Evolutionary conservation across 495 filamentous ascomycete genomes (phyloP), one percentile per base, ranked within the genome.

Genomic region (Parmelia sp.): DNA sequence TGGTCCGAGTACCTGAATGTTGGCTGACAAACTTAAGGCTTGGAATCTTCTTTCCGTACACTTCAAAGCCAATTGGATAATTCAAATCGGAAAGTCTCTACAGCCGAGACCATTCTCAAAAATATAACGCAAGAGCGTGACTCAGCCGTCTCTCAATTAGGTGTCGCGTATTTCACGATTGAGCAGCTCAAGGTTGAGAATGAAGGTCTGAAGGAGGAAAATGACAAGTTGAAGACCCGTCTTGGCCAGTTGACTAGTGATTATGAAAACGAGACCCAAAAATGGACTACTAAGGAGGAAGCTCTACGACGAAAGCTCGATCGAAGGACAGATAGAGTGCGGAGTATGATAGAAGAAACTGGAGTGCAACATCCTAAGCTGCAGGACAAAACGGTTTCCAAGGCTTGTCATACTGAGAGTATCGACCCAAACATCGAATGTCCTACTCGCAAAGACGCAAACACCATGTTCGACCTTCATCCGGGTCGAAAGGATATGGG

Each of bases 71-170:
- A 82, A 44, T 69, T 89, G 14, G 85, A 89, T 40, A 75, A 81
- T 36, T 71, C 84, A 27, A 80, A 85, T 58, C 80, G 85, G 40
- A 86, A 86, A 69, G 66, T 78, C 9, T 77, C 85, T 57, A 78
- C 85, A 11, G 73, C 84, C n/a, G 85, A 89, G 59, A 80, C 83
- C 23, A 76, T 81, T 9, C 72, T 86, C 47, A 83, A 83, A 63
- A 83, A 83, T 36, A 71, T 89, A 45, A 84, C 80, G 53, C 78
- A 82, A 44, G 88, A 90, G 62, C 78, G 86, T 45, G 86, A 90
- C 67, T 82, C 83, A 60, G 80, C 87, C 9, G 79, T 88, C 35
- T 81, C 81, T 37, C 86, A 89, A 53, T 74, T 89, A 17, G 84
- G 80, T 5, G 78, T 84, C 27, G 85, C 87, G 17, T 86, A 84